Conservation (phyloP, 2,329 filamentous ascomycete species). For the Cladophialophora exuberans region DNA sequence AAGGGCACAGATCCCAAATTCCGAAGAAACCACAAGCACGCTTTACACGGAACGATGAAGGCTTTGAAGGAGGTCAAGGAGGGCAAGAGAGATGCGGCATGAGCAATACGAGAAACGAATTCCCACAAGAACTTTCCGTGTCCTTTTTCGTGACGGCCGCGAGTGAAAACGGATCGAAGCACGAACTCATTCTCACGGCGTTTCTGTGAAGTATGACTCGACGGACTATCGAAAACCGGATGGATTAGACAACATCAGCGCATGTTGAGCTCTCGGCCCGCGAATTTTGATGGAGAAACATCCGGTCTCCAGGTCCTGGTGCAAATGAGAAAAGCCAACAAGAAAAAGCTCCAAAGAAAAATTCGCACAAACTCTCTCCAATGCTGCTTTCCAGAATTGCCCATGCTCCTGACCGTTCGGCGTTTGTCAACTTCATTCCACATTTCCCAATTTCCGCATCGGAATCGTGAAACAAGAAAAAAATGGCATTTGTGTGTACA, state of each 20-base stretch:
- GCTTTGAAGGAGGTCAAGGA: slow-evolving; percentile 98
- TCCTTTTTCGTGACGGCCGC: too few species aligned
- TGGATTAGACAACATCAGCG: too few species aligned
- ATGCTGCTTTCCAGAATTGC: too few species aligned
- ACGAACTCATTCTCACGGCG: background rate
- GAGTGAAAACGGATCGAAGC: background rate
- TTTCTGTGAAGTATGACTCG: background rate
- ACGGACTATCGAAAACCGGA: background rate
- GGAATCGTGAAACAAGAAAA: background rate
- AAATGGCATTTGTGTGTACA: slow-evolving; percentile 73
- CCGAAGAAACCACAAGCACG: slow-evolving; percentile 99
- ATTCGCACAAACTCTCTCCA: too few species aligned
- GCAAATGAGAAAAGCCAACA: too few species aligned
- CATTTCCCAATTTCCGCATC: background rate
- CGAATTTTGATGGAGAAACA: too few species aligned
- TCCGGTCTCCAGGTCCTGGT: too few species aligned
- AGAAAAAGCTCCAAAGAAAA: too few species aligned
- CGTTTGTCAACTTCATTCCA: background rate
- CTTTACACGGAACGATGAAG: slow-evolving; percentile 97
- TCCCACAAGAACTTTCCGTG: too few species aligned
- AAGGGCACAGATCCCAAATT: slow-evolving; percentile 99
- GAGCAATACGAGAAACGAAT: too few species aligned
- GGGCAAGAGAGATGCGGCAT: slow-evolving; percentile 89
- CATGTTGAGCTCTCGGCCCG: too few species aligned
- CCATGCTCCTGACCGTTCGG: background rate